Evolutionary conservation across 306 rosid genomes (phyloP).

Genomic region (Vigna trinervia): DNA sequence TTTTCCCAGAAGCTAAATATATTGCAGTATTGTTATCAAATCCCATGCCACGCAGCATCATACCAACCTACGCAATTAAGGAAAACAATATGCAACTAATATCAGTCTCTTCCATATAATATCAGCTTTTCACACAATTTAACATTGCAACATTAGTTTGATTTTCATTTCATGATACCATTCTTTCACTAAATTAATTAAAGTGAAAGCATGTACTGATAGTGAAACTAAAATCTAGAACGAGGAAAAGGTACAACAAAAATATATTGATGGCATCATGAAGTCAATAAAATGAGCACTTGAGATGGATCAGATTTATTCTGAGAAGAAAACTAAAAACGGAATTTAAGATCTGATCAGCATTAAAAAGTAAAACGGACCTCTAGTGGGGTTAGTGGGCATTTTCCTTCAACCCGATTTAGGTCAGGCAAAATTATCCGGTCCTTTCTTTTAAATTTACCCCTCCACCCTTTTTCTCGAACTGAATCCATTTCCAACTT

Average conservation of each 20-base stretch:
- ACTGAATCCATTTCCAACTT: slow-evolving; percentile 77
- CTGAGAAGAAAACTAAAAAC: background rate
- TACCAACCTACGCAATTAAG: slow-evolving; percentile 74
- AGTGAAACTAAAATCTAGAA: slow-evolving; percentile 23
- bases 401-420: slow-evolving; percentile 86
- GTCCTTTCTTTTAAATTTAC: slow-evolving; percentile 81
- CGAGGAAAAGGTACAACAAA: background rate
- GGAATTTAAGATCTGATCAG: slow-evolving; percentile 29
- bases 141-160: slow-evolving; percentile 3
- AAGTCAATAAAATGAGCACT: slow-evolving; percentile 24
- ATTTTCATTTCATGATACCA: slow-evolving; percentile 16
- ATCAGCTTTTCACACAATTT: slow-evolving; percentile 34
- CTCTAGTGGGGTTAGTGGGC: slow-evolving; percentile 96
- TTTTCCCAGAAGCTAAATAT: slow-evolving; percentile 91
- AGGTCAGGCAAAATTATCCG: slow-evolving; percentile 67
- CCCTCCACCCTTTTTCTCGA: slow-evolving; percentile 88
- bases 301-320: slow-evolving; percentile 9
- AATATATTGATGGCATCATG: background rate
- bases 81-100: slow-evolving; percentile 47
- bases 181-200: background rate
- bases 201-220: slow-evolving; percentile 9
- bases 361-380: slow-evolving; percentile 48
- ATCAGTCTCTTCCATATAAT: slow-evolving; percentile 35
- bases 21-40: slow-evolving; percentile 80
- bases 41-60: slow-evolving; percentile 97